Conservation (phyloP, 805 yeast genomes). For the Tetrapisispora nanseiensis region DNA sequence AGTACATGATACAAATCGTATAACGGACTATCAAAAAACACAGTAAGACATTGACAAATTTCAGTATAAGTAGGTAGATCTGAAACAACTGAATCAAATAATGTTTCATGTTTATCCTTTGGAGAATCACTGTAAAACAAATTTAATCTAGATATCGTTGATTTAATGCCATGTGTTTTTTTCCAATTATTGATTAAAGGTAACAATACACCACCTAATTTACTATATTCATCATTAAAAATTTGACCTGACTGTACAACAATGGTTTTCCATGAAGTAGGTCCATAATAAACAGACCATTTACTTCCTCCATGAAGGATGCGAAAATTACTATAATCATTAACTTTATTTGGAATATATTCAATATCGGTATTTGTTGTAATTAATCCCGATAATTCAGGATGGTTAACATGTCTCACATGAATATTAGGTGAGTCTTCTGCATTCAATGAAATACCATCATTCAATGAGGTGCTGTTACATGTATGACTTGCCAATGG, state of each 20-base stretch:
- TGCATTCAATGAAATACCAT: background rate
- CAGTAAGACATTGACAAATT: constrained; percentile 7
- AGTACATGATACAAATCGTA: constrained; percentile 12
- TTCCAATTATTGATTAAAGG: constrained; percentile 16
- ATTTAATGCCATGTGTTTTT: constrained; percentile 5
- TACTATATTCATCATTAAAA: constrained; percentile 14
- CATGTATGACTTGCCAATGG: background rate
- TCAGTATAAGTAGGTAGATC: constrained; percentile 10
- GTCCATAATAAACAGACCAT: constrained; percentile 16
- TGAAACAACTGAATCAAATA: constrained; percentile 1
- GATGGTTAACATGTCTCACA: background rate
- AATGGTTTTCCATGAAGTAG: constrained; percentile 22
- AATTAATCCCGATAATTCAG: background rate
- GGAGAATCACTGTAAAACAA: background rate
- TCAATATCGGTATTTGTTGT: background rate
- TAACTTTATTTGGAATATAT: background rate
- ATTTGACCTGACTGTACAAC: constrained; percentile 12
- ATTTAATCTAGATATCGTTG: background rate
- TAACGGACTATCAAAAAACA: constrained; percentile 11
- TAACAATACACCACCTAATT: constrained; percentile 16
- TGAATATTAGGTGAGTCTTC: background rate
- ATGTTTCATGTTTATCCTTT: background rate
- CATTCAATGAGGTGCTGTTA: background rate
- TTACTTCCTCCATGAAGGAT: constrained; percentile 3
- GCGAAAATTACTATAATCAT: background rate